phyloP scores from a whole-genome alignment of 768 basidiomycete genomes.

The Tricholoma sp. region DNA sequence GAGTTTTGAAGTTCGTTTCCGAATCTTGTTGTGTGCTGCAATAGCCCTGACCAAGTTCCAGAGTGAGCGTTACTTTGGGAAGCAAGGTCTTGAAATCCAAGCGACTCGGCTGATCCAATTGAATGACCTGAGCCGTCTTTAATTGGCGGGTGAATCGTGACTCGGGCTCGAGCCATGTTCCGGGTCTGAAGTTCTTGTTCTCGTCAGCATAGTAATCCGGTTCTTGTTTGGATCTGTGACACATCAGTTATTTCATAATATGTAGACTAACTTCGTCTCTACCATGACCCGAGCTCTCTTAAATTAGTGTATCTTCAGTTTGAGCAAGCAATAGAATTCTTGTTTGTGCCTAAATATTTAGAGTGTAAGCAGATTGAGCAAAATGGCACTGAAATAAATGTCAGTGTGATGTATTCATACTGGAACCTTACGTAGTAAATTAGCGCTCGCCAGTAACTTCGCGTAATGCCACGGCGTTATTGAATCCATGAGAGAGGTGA shows the following conservation, averaged over 20 bases:
- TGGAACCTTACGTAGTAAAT: too few relatives aligned
- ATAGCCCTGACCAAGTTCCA: neutral
- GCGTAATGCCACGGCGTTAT: too few relatives aligned
- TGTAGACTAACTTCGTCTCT: neutral
- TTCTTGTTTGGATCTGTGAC: neutral
- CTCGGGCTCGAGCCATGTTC: neutral
- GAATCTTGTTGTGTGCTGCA: neutral
- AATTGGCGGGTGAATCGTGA: neutral
- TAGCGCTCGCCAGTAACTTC: too few relatives aligned
- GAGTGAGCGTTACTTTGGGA: conserved; percentile 35
- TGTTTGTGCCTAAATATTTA: neutral
- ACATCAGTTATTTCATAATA: neutral
- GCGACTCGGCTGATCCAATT: conserved; percentile 20
- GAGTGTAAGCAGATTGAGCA: neutral
- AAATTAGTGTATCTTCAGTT: neutral
- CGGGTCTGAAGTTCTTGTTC: neutral
- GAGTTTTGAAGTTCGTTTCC: conserved; percentile 30
- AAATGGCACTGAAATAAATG: neutral
- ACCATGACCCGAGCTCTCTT: neutral
- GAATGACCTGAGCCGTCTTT: neutral
- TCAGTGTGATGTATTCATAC: too few relatives aligned
- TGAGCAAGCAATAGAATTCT: neutral
- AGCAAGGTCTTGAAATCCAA: conserved; percentile 24
- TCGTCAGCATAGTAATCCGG: neutral
- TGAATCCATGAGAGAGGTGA: too few relatives aligned